Conservation (phyloP, 2,329 filamentous ascomycete species). For the Cordyceps tenuipes region DNA sequence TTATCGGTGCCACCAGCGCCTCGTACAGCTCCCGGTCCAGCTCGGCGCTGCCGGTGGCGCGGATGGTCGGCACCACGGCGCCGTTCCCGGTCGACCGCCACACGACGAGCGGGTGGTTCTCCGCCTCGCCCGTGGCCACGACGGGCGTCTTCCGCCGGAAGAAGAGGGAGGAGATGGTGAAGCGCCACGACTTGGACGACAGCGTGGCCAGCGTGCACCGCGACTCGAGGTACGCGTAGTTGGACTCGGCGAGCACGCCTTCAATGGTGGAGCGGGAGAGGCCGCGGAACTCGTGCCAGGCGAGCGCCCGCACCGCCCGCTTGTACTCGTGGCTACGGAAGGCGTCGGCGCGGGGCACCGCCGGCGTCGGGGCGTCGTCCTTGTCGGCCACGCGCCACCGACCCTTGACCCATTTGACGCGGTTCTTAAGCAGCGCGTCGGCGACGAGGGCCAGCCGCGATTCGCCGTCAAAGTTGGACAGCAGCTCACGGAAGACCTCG, state of each 20-base stretch:
- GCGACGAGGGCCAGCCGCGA: conserved; percentile 70
- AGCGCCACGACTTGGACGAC: conserved; percentile 69
- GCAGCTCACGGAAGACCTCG: conserved; percentile 76
- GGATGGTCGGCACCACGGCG: conserved; percentile 51
- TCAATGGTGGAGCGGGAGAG: conserved; percentile 66
- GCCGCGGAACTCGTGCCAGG: conserved; percentile 68
- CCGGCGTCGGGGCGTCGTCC: conserved; percentile 22
- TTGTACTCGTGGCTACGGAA: conserved; percentile 63
- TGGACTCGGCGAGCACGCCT: conserved; percentile 71
- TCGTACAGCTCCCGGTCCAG: conserved; percentile 54
- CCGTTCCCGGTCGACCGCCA: conserved; percentile 51
- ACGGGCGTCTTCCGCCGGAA: conserved; percentile 50
- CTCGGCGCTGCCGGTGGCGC: conserved; percentile 56
- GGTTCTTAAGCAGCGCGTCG: conserved; percentile 66
- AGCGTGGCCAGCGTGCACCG: conserved; percentile 61
- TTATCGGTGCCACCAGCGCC: conserved; percentile 47
- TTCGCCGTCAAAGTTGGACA: conserved; percentile 64
- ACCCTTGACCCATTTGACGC: conserved; percentile 61
- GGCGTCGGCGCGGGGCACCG: conserved; percentile 50
- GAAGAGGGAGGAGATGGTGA: conserved; percentile 63
- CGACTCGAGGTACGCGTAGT: conserved; percentile 68
- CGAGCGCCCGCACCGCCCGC: conserved; percentile 56
- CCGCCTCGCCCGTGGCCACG: conserved; percentile 42
- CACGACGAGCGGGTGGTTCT: conserved; percentile 54
- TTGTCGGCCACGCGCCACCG: conserved; percentile 46